Base-by-base conservation (phyloP, 805 yeast genomes). In the Kodamaea laetipori region DNA sequence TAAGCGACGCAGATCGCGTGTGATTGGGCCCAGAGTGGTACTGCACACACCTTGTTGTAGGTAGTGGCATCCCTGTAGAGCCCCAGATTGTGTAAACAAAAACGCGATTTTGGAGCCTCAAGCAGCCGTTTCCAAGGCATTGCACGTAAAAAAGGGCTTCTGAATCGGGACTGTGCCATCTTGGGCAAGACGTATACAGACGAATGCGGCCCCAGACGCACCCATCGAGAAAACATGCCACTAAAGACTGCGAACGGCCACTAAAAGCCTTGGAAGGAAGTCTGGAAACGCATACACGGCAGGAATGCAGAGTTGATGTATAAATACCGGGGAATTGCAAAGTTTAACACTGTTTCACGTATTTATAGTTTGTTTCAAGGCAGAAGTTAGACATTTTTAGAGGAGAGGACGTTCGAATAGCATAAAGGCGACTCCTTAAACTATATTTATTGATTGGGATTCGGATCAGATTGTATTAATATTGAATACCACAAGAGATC, bases 1-100 rank as follows among this genome's bases (percentile, higher is more conserved):
- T 30, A 30, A 30, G 34, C 34, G 34, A 30, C 15, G 34, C 7
- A 8, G 34, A n/a, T 30, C 34, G 34, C 34, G 34, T 30, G 34
- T 21, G 24, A 21, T 21, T 21, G 24, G 24, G 19, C 15, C 17
- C 34, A 30, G 34, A n/a, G 17, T 8, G 3, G 32, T 15, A n/a
- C 34, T 30, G 34, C 34, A 30, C 18, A 30, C 34, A 12, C 32
- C n/a, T n/a, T n/a, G n/a, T n/a, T n/a, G n/a, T n/a, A n/a, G n/a
- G n/a, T 16, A 28, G 13, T 15, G 32, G 4, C 34, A 30, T 30
- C 34, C 34, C 34, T 30, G 34, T 30, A 15, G 17, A 30, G 19
- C 10, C 19, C 18, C 34, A 30, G 34, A 30, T 30, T 30, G 34
- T 30, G 34, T 30, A 30, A 30, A 30, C 34, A 30, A 30, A n/a